Percentiles rank a stretch among this genome's conserved stretches.
Evolutionary conservation across 1,139 yeast species (phyloP).

Genomic region (Arxiozyma telluris): DNA sequence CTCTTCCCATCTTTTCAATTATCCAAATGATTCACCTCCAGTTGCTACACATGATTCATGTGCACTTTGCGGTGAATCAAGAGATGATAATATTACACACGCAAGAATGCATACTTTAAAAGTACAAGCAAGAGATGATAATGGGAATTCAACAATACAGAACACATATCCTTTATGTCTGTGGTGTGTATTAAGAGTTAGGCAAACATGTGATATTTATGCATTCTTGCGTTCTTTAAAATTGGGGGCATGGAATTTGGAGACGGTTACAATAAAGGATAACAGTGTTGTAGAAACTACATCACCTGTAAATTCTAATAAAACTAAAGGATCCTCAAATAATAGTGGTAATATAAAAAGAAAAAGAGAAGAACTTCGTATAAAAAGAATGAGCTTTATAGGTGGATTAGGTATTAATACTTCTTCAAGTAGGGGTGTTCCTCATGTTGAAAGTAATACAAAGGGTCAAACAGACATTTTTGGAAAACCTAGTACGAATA

Average conservation of each 20-base stretch:
- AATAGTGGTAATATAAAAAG: conserved; percentile 3
- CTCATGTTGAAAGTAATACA: conserved; percentile 13
- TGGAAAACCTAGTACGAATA: conserved; percentile 26
- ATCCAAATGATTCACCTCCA: conserved; percentile 45
- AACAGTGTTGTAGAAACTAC: conserved; percentile 6
- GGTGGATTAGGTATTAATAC: conserved; percentile 15
- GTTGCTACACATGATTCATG: conserved; percentile 71
- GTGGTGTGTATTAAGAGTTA: conserved; percentile 67
- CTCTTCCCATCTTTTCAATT: conserved; percentile 33
- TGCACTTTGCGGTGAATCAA: conserved; percentile 69
- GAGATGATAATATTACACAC: conserved; percentile 63
- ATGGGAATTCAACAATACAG: conserved; percentile 27
- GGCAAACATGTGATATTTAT: conserved; percentile 72
- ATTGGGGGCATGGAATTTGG: conserved; percentile 42
- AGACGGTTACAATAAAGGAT: conserved; percentile 28
- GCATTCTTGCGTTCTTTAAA: conserved; percentile 62
- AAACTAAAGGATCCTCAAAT: conserved; percentile 9
- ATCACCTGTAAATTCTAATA: conserved; percentile 12
- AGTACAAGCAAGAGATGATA: conserved; percentile 22
- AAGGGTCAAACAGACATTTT: conserved; percentile 9
- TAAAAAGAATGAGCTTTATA: conserved; percentile 23
- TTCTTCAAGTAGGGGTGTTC: conserved; percentile 8
- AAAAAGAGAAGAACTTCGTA: conserved; percentile 11
- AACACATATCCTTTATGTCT: conserved; percentile 69
- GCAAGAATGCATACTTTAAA: conserved; percentile 68